Evolutionary conservation across 2,329 filamentous ascomycete species (phyloP).

Genomic region (Aspergillus floridensis): DNA sequence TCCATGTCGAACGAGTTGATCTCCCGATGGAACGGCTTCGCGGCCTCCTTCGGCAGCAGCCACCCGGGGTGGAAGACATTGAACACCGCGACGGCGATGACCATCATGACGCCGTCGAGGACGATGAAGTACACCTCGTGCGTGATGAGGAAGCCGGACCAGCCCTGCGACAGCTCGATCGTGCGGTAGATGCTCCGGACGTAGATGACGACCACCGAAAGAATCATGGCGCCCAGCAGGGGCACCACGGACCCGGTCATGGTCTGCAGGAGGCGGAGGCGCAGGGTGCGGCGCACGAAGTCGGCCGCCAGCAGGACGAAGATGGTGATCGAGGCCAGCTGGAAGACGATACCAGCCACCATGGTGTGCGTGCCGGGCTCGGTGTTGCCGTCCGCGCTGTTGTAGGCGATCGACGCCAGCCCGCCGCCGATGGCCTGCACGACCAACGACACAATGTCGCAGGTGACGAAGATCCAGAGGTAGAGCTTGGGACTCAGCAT

Average conservation of each 20-base stretch:
- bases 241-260: slow-evolving; percentile 30
- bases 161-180: slow-evolving; percentile 51
- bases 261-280: slow-evolving; percentile 23
- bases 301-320: slow-evolving; percentile 51
- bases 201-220: slow-evolving; percentile 48
- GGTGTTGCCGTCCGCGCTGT: slow-evolving; percentile 46
- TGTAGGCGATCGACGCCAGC: slow-evolving; percentile 46
- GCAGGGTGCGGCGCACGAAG: slow-evolving; percentile 45
- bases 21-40: slow-evolving; percentile 11
- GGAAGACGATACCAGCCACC: slow-evolving; percentile 57
- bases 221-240: slow-evolving; percentile 38
- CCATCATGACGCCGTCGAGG: slow-evolving; percentile 51
- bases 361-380: slow-evolving; percentile 50
- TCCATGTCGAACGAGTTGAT: slow-evolving; percentile 8
- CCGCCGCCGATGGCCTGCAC: slow-evolving; percentile 58
- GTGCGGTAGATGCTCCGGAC: slow-evolving; percentile 52
- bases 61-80: slow-evolving; percentile 47
- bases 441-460: slow-evolving; percentile 54
- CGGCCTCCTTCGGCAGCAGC: slow-evolving; percentile 30
- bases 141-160: slow-evolving; percentile 52
- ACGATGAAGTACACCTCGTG: slow-evolving; percentile 51
- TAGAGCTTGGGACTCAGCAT: slow-evolving; percentile 45
- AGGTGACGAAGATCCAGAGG: slow-evolving; percentile 52
- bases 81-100: slow-evolving; percentile 46
- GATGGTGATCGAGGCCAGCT: slow-evolving; percentile 54